Evolutionary conservation across 2,329 filamentous ascomycete species (phyloP), one percentile per base, ranked within the genome.

Genomic region (Paraphaeosphaeria minitans): DNA sequence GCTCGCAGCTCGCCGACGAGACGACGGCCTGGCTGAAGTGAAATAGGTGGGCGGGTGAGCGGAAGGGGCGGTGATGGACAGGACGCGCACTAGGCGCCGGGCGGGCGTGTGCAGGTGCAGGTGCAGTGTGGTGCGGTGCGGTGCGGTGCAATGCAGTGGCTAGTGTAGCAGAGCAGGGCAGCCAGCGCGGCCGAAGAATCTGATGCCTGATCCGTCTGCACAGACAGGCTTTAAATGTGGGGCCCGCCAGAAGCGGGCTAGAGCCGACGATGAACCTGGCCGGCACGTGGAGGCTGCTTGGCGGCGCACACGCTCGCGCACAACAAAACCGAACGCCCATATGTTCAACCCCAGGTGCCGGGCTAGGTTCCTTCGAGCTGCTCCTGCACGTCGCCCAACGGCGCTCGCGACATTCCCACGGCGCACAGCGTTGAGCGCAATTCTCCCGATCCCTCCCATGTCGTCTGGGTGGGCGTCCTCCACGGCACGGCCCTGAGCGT

Each of bases 291-390:
- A 5, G 10, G 29, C 29, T n/a, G 29, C 29, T 31, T 31, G 29
- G 29, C 29, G 29, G 29, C 29, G 29, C 29, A 10, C 29, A 2
- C 29, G 4, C 29, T 31, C 29, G 29, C 29, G 7, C 29, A 31
- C 29, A 10, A 31, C 37, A 39, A 8, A n/a, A 6, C n/a, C 4
- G 37, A n/a, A 39, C 14, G 3, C 37, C 19, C 37, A 39, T 39
- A 19, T 21, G 33, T 27, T 35, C n/a, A n/a, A 37, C 14, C 31
- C 29, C 29, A 31, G 5, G 5, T 31, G 19, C 31, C 31, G 47
- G 19, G 47, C 29, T 31, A 27, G n/a, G 33, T 39, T 39, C 33
- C 45, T 24, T 39, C 33, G 42, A 48, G 53, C 53, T 46, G 29
- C 42, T 46, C 53, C 45, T n/a, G 7, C 16, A 6, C 24, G 22